Evolutionary conservation across 1,284 basidiomycete species (phyloP).

Genomic region (Cutaneotrichosporon cavernicola): DNA sequence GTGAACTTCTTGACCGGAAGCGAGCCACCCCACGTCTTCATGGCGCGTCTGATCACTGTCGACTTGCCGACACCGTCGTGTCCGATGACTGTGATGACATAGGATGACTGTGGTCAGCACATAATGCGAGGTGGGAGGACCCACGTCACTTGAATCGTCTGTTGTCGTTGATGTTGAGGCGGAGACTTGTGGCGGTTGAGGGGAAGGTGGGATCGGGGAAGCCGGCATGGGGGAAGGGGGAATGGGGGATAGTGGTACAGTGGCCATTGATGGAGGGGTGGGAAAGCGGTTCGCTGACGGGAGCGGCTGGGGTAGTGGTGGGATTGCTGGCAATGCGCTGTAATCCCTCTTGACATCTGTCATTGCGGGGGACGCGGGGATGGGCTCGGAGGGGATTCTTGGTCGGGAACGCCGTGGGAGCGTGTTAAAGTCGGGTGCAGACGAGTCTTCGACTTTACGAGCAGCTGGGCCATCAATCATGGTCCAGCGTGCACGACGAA

Average conservation of each 20-base stretch:
- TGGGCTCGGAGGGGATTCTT: background rate
- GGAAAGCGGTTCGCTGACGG: background rate
- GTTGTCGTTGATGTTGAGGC: background rate
- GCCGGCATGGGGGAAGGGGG: background rate
- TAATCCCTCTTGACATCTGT: background rate
- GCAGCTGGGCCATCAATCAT: conserved; percentile 25
- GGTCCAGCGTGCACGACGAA: conserved; percentile 38
- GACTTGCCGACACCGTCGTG: conserved; percentile 48
- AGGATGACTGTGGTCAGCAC: conserved; percentile 20
- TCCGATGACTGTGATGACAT: conserved; percentile 49
- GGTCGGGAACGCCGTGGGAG: background rate
- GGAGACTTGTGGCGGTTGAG: no score
- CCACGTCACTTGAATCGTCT: background rate
- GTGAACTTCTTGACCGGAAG: conserved; percentile 27
- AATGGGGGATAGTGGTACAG: background rate
- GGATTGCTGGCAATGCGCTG: background rate
- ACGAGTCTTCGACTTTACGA: conserved; percentile 9
- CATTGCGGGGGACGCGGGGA: background rate
- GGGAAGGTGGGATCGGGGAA: background rate
- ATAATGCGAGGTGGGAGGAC: background rate
- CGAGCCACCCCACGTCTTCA: conserved; percentile 43
- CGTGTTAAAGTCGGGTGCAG: conserved; percentile 8
- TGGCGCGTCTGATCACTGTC: conserved; percentile 43
- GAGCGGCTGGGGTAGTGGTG: background rate
- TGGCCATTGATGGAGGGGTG: background rate